A percentile compares a stretch with the other conserved stretches of the same genome.
These are phyloP conservation scores for Erodium maritimum DNA, from an alignment of 345 rosid genomes.

Conservation along the genomic window DNA sequence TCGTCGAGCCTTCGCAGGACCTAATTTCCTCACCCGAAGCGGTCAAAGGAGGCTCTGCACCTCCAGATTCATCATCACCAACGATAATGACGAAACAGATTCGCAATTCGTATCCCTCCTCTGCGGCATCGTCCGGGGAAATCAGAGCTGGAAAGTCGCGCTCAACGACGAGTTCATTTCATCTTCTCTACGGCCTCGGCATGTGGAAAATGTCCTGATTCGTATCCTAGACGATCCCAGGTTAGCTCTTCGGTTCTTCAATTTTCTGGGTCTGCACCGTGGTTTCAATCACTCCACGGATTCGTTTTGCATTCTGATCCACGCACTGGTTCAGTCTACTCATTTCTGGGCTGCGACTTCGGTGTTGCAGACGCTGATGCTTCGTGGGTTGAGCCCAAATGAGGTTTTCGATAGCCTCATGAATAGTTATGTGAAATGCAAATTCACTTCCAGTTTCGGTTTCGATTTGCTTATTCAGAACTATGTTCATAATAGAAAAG, in stretches of 20 bases:
- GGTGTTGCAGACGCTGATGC: conserved; percentile 57
- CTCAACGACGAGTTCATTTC: conserved; percentile 31
- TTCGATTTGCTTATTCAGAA: conserved; percentile 77
- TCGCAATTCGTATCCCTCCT: conserved; percentile 33
- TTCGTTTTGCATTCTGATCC: conserved; percentile 74
- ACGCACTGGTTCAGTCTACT: conserved; percentile 39
- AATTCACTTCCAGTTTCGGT: conserved; percentile 44
- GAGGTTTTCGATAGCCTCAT: conserved; percentile 41
- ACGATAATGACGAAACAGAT: conserved; percentile 25
- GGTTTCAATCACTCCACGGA: conserved; percentile 52
- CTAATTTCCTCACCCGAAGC: conserved; percentile 8
- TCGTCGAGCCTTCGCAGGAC: conserved; percentile 13
- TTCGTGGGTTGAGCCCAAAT: conserved; percentile 46
- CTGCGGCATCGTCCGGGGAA: conserved; percentile 46
- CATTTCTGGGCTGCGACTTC: conserved; percentile 91
- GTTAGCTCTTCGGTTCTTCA: conserved; percentile 73
- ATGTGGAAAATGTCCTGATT: conserved; percentile 52
- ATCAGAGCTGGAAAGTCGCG: conserved; percentile 56
- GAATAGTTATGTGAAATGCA: conserved; percentile 29
- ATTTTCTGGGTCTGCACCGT: conserved; percentile 76
- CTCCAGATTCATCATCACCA: conserved; percentile 6
- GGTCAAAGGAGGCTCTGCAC: conserved; percentile 15
- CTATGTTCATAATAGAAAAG: conserved; percentile 52
- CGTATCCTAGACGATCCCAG: conserved; percentile 56
- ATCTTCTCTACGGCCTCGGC: conserved; percentile 28